Base-by-base conservation (phyloP, 305 asterid species). In the Fraxinus albicans region DNA sequence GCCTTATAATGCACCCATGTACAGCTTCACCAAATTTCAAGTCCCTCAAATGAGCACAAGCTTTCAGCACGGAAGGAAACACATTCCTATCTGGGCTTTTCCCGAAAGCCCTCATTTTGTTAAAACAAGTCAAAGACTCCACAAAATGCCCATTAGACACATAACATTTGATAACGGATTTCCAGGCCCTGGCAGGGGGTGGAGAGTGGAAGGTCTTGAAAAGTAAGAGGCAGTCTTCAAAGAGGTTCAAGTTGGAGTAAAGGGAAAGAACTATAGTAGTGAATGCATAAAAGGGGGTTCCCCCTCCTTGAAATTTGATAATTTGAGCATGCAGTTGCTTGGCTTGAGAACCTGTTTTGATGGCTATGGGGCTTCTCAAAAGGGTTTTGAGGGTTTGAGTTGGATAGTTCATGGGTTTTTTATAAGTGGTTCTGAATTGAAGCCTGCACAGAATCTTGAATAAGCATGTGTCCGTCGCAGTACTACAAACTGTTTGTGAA, bases 291-390 rank as follows among this genome's bases (percentile, higher is more conserved):
- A 83, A 29, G 36, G 88, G 84, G 8, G 76, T 77, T 58, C 79
- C 81, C 40, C 83, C 82, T 47, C 73, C 77, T 17, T 80, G 80
- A 63, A 88, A 82, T 87, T 92, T 93, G 83, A 95, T 74, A 19
- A 91, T 53, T 27, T 88, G 94, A 87, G 98, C 98, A 80, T 94
- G 99, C 63, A 94, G 89, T 85, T 93, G 94, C 83, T 90, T 91
- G 80, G 97, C 96, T 82, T 94, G 94, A 70, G 89, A 88, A 83
- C 86, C 87, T 34, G 97, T 89, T 90, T 80, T 94, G 83, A 95
- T 88, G 29, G 83, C 33, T 12, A 89, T 84, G 72, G 97, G 97
- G 33, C 84, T 84, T 69, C 72, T 81, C 69, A 92, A 70, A 40
- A 91, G 81, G 55, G 60, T 77, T 76, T 84, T 82, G 53, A 92